These are phyloP conservation scores for Fusarium sp. DNA, from an alignment of 2,329 filamentous ascomycete species.

Conservation along the genomic window DNA sequence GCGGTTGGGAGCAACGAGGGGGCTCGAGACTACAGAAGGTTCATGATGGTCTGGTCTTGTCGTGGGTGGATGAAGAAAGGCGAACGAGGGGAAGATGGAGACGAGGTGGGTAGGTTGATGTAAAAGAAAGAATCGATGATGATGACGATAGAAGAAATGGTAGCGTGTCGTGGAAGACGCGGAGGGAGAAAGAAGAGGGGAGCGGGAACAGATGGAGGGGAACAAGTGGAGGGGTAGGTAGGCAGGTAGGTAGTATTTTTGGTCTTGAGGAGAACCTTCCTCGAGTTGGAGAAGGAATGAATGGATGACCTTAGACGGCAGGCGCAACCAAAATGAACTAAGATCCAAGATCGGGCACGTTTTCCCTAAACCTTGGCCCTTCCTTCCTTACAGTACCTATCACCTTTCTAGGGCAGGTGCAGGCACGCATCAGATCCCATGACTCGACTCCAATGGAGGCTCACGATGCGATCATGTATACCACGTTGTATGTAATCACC, in stretches of 20 bases:
- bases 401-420: constrained; percentile 1
- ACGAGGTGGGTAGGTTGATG: constrained; percentile 1
- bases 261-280: not conserved
- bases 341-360: constrained; percentile 8
- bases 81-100: not conserved
- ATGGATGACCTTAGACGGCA: not conserved
- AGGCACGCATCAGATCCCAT: constrained; percentile 31
- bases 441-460: constrained; percentile 32
- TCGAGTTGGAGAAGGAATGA: not conserved
- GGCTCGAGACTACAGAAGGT: constrained; percentile 32
- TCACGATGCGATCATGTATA: constrained; percentile 19
- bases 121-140: constrained; percentile 2
- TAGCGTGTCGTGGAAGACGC: not conserved
- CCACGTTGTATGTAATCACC: constrained; percentile 22
- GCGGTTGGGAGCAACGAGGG: constrained; percentile 35
- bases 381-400: not conserved
- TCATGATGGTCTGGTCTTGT: constrained; percentile 31
- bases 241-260: not conserved
- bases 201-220: constrained; percentile 6
- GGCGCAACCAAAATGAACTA: not conserved
- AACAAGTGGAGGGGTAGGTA: constrained; percentile 29
- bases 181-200: constrained; percentile 1
- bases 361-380: not conserved
- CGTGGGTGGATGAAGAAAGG: not conserved
- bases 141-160: constrained; percentile 21